These are phyloP conservation scores for Artomyces pyxidatus DNA, from an alignment of 768 basidiomycete genomes.

Conservation along the genomic window DNA sequence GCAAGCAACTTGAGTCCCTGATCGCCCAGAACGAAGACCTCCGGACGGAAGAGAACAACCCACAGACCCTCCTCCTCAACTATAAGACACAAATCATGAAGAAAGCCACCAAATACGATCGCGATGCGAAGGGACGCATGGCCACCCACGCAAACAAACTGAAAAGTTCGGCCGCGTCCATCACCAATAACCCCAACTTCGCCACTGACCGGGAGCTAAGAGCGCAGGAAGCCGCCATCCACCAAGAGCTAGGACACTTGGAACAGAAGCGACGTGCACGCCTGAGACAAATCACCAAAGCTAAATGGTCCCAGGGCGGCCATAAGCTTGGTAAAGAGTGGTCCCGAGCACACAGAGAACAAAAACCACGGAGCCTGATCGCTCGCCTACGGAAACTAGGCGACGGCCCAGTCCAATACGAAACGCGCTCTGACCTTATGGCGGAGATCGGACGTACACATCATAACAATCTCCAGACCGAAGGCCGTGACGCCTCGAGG, in stretches of 20 bases:
- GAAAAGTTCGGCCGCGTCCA: not conserved
- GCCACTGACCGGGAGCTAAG: not conserved
- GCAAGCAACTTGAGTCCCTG: too few species aligned
- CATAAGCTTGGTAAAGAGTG: not conserved
- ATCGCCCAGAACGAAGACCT: too few species aligned
- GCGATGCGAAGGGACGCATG: not conserved
- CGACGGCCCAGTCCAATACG: not conserved
- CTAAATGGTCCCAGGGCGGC: not conserved
- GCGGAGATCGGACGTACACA: not conserved
- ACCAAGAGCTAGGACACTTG: not conserved
- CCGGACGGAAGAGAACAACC: too few species aligned
- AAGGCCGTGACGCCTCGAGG: not conserved
- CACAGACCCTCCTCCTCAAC: not conserved
- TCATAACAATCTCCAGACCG: not conserved
- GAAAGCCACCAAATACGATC: not conserved
- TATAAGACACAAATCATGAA: not conserved
- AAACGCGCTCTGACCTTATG: not conserved
- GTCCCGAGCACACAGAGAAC: not conserved
- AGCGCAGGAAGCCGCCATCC: not conserved
- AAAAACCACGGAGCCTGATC: not conserved
- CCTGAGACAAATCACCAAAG: not conserved
- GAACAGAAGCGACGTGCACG: not conserved
- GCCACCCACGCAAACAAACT: not conserved
- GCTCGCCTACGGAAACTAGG: not conserved
- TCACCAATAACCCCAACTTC: not conserved